Conservation (phyloP, 2,329 filamentous ascomycete species). For the Fusarium sp. region DNA sequence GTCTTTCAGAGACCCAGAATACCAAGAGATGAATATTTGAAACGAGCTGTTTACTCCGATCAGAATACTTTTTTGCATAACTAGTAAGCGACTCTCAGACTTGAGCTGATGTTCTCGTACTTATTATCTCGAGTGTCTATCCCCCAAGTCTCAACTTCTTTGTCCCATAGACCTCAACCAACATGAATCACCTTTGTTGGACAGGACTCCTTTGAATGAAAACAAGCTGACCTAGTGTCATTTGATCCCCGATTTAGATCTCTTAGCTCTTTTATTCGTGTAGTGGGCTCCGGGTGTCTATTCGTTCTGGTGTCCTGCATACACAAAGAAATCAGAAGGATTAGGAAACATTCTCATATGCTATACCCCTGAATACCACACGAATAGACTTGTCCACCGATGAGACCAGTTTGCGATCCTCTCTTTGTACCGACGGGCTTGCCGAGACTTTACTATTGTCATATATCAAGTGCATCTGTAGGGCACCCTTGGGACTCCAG, state of each 20-base stretch:
- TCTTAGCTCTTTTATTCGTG: conserved; percentile 4
- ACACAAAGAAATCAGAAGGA: conserved; percentile 24
- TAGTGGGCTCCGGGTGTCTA: neutral
- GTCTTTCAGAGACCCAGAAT: conserved; percentile 4
- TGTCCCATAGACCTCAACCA: conserved; percentile 11
- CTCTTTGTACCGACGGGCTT: neutral
- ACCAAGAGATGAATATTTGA: neutral
- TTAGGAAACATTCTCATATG: neutral
- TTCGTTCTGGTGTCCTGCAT: neutral
- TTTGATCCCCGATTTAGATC: conserved; percentile 28
- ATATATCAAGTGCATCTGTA: neutral
- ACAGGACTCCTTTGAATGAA: neutral
- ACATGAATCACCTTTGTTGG: conserved; percentile 27
- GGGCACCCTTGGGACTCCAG: neutral
- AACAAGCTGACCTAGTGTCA: neutral
- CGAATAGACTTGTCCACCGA: neutral
- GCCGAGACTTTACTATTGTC: conserved; percentile 10
- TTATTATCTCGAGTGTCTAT: conserved; percentile 8
- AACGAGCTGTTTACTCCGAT: neutral
- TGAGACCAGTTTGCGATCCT: neutral
- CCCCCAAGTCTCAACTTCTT: conserved; percentile 14
- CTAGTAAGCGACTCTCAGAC: neutral
- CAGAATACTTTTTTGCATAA: neutral
- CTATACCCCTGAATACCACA: neutral
- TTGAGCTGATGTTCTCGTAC: conserved; percentile 12